phyloP scores from a whole-genome alignment of 441 rosid genomes.

The Aleurites moluccanus region DNA sequence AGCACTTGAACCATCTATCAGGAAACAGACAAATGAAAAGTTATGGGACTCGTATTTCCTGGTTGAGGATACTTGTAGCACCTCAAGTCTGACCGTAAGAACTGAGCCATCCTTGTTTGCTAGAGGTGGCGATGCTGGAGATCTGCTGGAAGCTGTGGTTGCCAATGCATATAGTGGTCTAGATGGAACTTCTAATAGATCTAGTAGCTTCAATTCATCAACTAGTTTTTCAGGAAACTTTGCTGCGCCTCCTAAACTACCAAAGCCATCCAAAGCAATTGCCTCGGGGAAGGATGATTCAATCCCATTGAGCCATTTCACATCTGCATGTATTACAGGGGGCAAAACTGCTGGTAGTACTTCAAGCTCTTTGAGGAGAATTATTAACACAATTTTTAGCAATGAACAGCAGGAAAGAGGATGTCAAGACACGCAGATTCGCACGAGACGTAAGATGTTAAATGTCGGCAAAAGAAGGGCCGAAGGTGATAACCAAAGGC shows the following conservation, averaged over 20 bases:
- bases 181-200: conserved; percentile 19
- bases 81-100: conserved; percentile 21
- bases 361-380: conserved; percentile 30
- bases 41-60: conserved; percentile 23
- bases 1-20: conserved; percentile 43
- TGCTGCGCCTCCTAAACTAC: conserved; percentile 23
- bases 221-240: conserved; percentile 18
- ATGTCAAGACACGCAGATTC: conserved; percentile 1
- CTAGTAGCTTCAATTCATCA: conserved; percentile 20
- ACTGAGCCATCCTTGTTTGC: conserved; percentile 27
- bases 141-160: conserved; percentile 49
- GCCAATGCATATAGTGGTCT: conserved; percentile 23
- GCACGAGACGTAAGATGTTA: conserved; percentile 33
- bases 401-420: conserved; percentile 26
- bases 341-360: conserved; percentile 13
- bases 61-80: conserved; percentile 18
- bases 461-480: conserved; percentile 42
- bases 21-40: conserved; percentile 26
- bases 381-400: conserved; percentile 23
- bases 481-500: conserved; percentile 46
- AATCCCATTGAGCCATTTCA: conserved; percentile 14
- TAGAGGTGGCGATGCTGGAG: conserved; percentile 31
- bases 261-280: conserved; percentile 9
- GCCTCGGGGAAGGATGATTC: conserved; percentile 21
- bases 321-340: conserved; percentile 21